Evolutionary conservation across 2,329 filamentous ascomycete genomes (phyloP), one percentile per base, ranked within the genome.

Genomic region (Pseudocercospora ulei): DNA sequence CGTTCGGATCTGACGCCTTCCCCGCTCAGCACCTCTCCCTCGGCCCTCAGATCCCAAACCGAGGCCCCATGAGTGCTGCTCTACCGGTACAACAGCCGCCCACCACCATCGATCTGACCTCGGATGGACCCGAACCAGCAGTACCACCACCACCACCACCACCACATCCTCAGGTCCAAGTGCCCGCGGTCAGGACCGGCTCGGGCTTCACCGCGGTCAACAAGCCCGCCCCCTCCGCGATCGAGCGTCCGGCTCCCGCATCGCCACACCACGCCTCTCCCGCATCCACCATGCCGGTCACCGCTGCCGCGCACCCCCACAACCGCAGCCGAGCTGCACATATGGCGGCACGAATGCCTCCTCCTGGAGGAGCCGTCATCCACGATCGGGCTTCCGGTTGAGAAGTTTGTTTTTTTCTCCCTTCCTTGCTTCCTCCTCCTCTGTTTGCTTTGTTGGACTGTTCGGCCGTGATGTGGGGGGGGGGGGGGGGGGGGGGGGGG

Each of bases 351-450:
- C 13, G 30, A 33, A 33, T 33, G 30, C 30, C 30, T 7, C 30
- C 20, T 33, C 30, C 30, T 1, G 30, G 30, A 33, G 30, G 80
- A 83, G 67, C n/a, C n/a, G n/a, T n/a, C n/a, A n/a, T n/a, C n/a
- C n/a, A n/a, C n/a, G n/a, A n/a, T n/a, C n/a, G n/a, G n/a, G n/a
- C n/a, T n/a, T n/a, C n/a, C n/a, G n/a, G n/a, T n/a, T n/a, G n/a
- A n/a, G n/a, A n/a, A n/a, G n/a, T n/a, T n/a, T n/a, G n/a, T n/a
- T n/a, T n/a, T n/a, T n/a, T n/a, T n/a, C n/a, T n/a, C n/a, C n/a
- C n/a, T n/a, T n/a, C n/a, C n/a, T n/a, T n/a, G n/a, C n/a, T n/a
- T n/a, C n/a, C n/a, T n/a, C n/a, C n/a, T n/a, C n/a, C n/a, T n/a
- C n/a, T n/a, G n/a, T n/a, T n/a, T n/a, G n/a, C n/a, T n/a, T n/a